phyloP scores from a whole-genome alignment of 1,284 basidiomycete genomes.

The Malassezia brasiliensis region DNA sequence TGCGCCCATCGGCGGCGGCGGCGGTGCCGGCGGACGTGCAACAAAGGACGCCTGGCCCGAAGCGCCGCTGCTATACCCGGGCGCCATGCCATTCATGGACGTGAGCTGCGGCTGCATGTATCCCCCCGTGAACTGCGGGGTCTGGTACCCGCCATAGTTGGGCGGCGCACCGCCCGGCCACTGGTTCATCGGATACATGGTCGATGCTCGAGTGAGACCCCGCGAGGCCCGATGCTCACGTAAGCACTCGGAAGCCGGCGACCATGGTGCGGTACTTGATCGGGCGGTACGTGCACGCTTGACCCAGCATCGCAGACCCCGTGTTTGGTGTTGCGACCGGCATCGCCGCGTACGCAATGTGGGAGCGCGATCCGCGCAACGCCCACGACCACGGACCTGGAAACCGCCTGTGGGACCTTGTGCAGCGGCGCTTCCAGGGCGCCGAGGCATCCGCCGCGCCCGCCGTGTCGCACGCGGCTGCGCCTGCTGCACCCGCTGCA shows the following conservation, averaged over 20 bases:
- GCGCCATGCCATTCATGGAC: constrained; percentile 28
- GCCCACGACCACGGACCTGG: constrained; percentile 28
- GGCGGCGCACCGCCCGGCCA: constrained; percentile 30
- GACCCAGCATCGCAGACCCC: constrained; percentile 27
- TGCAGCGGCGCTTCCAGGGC: constrained; percentile 18
- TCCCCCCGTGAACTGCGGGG: constrained; percentile 32
- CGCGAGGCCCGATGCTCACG: constrained; percentile 5
- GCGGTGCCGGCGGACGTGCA: constrained; percentile 9
- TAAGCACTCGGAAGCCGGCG: neutral
- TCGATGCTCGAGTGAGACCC: neutral
- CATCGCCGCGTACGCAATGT: constrained; percentile 39
- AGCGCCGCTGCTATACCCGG: constrained; percentile 18
- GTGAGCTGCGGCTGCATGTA: constrained; percentile 29
- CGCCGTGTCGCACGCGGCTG: too few relatives aligned
- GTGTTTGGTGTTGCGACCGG: constrained; percentile 39
- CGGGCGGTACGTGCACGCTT: constrained; percentile 16
- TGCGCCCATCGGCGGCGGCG: constrained; percentile 19
- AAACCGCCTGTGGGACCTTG: constrained; percentile 26
- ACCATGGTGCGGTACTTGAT: constrained; percentile 22
- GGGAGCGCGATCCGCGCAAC: constrained; percentile 41
- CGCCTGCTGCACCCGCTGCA: neutral
- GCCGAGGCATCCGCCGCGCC: too few relatives aligned
- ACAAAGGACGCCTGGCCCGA: constrained; percentile 20
- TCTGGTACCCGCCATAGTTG: constrained; percentile 19
- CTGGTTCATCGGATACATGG: constrained; percentile 38